A percentile compares a stretch with the other conserved stretches of the same genome.
Evolutionary conservation across 2,329 filamentous ascomycete species (phyloP).

Genomic region (Xylariaceae sp.): DNA sequence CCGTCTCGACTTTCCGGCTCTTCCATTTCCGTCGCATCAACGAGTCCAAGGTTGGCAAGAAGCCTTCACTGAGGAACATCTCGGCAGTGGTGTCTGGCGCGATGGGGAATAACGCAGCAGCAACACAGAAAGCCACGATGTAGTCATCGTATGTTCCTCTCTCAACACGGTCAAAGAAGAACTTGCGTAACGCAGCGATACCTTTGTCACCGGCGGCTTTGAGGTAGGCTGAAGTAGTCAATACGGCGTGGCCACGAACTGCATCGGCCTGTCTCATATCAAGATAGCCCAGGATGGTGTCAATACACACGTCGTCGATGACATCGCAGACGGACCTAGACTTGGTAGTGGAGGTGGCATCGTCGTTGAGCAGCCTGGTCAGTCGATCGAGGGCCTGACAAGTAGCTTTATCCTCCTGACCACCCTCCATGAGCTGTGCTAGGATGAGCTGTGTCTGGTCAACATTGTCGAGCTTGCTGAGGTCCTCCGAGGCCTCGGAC

Average conservation of each 20-base stretch:
- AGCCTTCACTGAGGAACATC: slow-evolving; percentile 85
- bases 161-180: slow-evolving; percentile 68
- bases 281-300: slow-evolving; percentile 80
- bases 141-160: slow-evolving; percentile 82
- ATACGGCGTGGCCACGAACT: slow-evolving; percentile 74
- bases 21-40: slow-evolving; percentile 78
- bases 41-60: slow-evolving; percentile 71
- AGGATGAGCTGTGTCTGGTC: slow-evolving; percentile 74
- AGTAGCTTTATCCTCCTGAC: slow-evolving; percentile 73
- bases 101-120: slow-evolving; percentile 81
- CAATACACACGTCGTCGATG: slow-evolving; percentile 71
- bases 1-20: slow-evolving; percentile 79
- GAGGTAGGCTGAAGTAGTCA: slow-evolving; percentile 79
- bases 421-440: slow-evolving; percentile 85
- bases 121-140: slow-evolving; percentile 90
- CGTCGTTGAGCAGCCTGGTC: slow-evolving; percentile 56
- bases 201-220: slow-evolving; percentile 71
- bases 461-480: slow-evolving; percentile 23
- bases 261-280: slow-evolving; percentile 74
- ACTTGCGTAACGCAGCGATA: slow-evolving; percentile 64
- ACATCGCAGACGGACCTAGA: slow-evolving; percentile 53
- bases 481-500: slow-evolving; percentile 22
- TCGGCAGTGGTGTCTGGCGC: slow-evolving; percentile 69
- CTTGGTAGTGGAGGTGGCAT: slow-evolving; percentile 42
- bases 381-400: slow-evolving; percentile 55